These are phyloP conservation scores for Setaria italica DNA, from an alignment of 202 grass and related monocot species.

Conservation along the genomic window DNA sequence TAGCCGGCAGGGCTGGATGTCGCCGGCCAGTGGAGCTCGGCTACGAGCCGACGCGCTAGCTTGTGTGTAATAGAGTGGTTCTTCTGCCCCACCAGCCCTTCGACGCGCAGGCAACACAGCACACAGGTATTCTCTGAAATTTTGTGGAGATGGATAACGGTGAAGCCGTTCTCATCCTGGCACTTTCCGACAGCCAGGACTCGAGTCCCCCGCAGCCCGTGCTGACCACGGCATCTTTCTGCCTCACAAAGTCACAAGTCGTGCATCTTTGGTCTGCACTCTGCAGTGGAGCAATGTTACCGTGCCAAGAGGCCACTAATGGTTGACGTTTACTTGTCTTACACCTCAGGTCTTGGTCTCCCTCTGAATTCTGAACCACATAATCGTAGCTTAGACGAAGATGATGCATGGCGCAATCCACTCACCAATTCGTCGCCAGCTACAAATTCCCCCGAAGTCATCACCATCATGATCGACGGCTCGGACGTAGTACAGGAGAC, in stretches of 20 bases:
- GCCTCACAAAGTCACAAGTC: too few species aligned
- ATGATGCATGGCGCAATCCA: not conserved
- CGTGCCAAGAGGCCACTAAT: not conserved
- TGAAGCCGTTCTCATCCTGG: not conserved
- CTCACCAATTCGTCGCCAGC: not conserved
- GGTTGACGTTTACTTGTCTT: slow-evolving; percentile 6
- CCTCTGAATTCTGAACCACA: not conserved
- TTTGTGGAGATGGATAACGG: not conserved
- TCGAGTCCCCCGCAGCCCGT: not conserved
- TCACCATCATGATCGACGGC: not conserved
- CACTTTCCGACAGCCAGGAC: too few species aligned
- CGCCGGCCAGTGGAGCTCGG: not conserved
- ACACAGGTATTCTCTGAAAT: not conserved
- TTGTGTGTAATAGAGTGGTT: not conserved
- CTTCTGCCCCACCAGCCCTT: not conserved
- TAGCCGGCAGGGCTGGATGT: not conserved
- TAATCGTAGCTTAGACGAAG: not conserved
- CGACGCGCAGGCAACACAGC: not conserved
- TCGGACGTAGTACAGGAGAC: not conserved
- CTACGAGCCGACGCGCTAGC: not conserved
- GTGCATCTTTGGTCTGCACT: too few species aligned
- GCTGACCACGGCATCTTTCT: not conserved
- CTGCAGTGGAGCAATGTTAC: not conserved
- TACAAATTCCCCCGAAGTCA: not conserved
- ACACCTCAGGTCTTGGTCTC: not conserved